Evolutionary conservation across 768 basidiomycete species (phyloP).

Genomic region (Strobilomyces dryophilus): DNA sequence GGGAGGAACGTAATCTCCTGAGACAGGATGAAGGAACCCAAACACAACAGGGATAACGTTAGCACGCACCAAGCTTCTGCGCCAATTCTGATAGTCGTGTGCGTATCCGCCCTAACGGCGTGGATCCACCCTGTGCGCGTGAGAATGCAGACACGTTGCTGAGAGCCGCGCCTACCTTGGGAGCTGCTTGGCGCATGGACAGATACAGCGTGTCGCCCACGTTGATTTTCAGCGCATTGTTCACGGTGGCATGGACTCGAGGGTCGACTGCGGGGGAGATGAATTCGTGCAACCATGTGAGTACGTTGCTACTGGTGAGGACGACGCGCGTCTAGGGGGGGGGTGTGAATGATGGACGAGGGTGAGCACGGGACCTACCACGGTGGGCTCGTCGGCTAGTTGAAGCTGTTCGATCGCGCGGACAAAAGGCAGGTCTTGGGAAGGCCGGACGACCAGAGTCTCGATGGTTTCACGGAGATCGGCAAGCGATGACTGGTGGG

Average conservation of each 20-base stretch:
- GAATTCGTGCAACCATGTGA: conserved; percentile 42
- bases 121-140: conserved; percentile 74
- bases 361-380: conserved; percentile 18
- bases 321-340: conserved; percentile 44
- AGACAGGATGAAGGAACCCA: conserved; percentile 11
- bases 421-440: conserved; percentile 24
- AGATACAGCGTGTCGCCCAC: conserved; percentile 59
- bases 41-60: conserved; percentile 7
- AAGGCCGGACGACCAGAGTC: conserved; percentile 30
- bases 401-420: conserved; percentile 21
- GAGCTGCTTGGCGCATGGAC: conserved; percentile 43
- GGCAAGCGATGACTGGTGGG: conserved; percentile 20
- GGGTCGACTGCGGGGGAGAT: conserved; percentile 21
- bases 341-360: conserved; percentile 7
- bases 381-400: conserved; percentile 18
- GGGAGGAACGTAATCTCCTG: conserved; percentile 56
- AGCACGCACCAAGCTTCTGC: conserved; percentile 51
- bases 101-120: conserved; percentile 69
- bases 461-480: conserved; percentile 30
- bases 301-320: conserved; percentile 43
- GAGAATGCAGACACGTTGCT: conserved; percentile 12
- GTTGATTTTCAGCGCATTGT: conserved; percentile 39
- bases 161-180: conserved; percentile 43
- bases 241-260: conserved; percentile 33
- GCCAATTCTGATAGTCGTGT: conserved; percentile 65